Evolutionary conservation across 2,329 filamentous ascomycete species (phyloP), one percentile per base, ranked within the genome.

Genomic region (Penicillium vulpinum): DNA sequence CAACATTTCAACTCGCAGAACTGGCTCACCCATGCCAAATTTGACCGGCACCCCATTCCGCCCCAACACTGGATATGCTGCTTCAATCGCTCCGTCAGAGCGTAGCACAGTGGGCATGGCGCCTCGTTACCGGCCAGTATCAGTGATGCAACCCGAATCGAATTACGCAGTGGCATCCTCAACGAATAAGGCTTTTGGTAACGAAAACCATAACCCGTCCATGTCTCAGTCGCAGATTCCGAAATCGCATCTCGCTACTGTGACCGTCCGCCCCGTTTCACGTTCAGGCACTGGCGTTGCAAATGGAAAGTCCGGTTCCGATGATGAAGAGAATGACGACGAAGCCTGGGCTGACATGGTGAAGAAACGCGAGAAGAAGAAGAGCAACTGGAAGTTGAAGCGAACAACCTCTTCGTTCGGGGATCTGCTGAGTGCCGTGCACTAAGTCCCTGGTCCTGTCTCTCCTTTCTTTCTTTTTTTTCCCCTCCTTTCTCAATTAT

Each of bases 21-120:
- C 67, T 61, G 67, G 69, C 51, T 67, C 71, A 21, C 68, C 73
- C 16, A 73, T 75, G 51, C 68, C 72, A 11, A 69, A 74, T 49
- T 56, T 70, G 2, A 67, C 74, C 8, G 62, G 65, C 54, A 54
- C 60, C 54, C 39, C 63, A 60, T 54, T 69, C 70, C 43, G 62
- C 58, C 55, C 67, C 64, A 50, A 58, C 61, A 53, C 60, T 56
- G 74, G 83, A 9, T 97, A 97, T 75, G 84, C 92, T 1, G 87
- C 92, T 1, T 97, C 93, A 0, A 96, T 99, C 64, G 93, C 94
- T 2, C 94, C 94, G 1, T 96, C 91, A 5, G 94, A 97, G 77
- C 88, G 94, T 59, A 97, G 92, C 80, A 97, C 95, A 72, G 80
- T 97, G 59, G 94, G 94, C 16, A 83, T 96, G 51, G 92, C 94